Conservation (phyloP, 345 rosid species). For the Cardamine occulta region DNA sequence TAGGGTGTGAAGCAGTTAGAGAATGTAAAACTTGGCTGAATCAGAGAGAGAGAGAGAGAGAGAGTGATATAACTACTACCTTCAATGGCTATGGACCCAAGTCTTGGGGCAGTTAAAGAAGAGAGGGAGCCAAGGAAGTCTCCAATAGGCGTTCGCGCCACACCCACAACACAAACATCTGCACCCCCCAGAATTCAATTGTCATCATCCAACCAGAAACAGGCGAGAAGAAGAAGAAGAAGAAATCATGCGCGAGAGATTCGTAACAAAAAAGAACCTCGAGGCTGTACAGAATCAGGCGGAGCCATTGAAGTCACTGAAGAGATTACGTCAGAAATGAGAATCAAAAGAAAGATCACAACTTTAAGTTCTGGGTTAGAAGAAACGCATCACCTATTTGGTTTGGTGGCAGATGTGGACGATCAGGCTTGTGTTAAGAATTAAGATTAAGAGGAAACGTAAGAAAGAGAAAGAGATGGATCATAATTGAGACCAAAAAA, state of each 20-base stretch:
- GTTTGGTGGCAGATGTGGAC: conserved; percentile 24
- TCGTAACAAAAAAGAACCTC: conserved; percentile 47
- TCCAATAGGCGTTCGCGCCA: conserved; percentile 91
- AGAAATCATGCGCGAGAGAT: not conserved
- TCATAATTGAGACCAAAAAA: not conserved
- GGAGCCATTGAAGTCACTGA: conserved; percentile 51
- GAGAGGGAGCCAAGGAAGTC: conserved; percentile 87
- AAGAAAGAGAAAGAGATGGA: not conserved
- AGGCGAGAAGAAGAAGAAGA: too few species aligned
- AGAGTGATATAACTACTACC: conserved; percentile 44
- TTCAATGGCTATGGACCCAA: conserved; percentile 79
- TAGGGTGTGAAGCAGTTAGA: conserved; percentile 19
- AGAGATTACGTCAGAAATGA: conserved; percentile 15
- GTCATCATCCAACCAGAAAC: conserved; percentile 30
- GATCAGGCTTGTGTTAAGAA: conserved; percentile 31
- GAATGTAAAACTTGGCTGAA: conserved; percentile 6
- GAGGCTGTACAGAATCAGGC: conserved; percentile 49
- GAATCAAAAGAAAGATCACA: conserved; percentile 32
- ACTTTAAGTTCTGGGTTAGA: conserved; percentile 20
- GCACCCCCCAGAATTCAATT: conserved; percentile 28
- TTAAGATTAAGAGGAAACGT: conserved; percentile 32
- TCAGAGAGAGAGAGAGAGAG: not conserved
- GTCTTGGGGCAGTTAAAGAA: conserved; percentile 74
- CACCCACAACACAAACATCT: conserved; percentile 98
- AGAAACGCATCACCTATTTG: conserved; percentile 14